Evolutionary conservation across 345 rosid genomes (phyloP).

Genomic region (Aquilaria sinensis): DNA sequence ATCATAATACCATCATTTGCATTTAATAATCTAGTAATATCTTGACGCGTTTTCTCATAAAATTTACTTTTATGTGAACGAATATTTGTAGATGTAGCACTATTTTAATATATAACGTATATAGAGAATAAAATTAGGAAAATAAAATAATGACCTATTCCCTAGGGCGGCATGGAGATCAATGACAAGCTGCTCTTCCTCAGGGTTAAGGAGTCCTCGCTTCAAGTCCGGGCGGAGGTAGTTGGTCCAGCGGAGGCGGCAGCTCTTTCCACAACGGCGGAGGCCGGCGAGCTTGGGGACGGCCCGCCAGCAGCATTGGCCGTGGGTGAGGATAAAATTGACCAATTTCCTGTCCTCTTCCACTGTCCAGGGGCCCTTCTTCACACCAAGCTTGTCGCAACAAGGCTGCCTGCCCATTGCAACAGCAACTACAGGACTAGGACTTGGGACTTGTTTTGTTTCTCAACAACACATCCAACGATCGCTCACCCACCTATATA

Average conservation of each 20-base stretch:
- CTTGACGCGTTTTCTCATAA: too few species aligned
- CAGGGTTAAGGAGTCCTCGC: slow-evolving; percentile 60
- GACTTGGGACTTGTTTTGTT: too few species aligned
- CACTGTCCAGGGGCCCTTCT: slow-evolving; percentile 85
- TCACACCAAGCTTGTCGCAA: slow-evolving; percentile 76
- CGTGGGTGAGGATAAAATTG: slow-evolving; percentile 59
- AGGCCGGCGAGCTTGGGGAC: slow-evolving; percentile 82
- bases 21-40: too few species aligned
- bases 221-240: slow-evolving; percentile 90
- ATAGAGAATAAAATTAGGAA: neutral
- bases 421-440: too few species aligned
- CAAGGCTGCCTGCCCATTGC: slow-evolving; percentile 71
- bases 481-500: too few species aligned
- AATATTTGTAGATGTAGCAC: too few species aligned
- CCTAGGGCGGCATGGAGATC: slow-evolving; percentile 78
- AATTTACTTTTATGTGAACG: too few species aligned
- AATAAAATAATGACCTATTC: slow-evolving; percentile 32
- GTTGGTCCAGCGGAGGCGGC: slow-evolving; percentile 90
- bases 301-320: slow-evolving; percentile 86
- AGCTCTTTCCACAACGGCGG: slow-evolving; percentile 82
- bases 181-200: slow-evolving; percentile 69
- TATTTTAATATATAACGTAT: too few species aligned
- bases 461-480: too few species aligned
- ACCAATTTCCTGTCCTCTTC: slow-evolving; percentile 81
- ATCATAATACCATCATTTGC: too few species aligned